Evolutionary conservation across 192 early-diverging fungal species (phyloP).

Genomic region (Backusella mclennaniae): DNA sequence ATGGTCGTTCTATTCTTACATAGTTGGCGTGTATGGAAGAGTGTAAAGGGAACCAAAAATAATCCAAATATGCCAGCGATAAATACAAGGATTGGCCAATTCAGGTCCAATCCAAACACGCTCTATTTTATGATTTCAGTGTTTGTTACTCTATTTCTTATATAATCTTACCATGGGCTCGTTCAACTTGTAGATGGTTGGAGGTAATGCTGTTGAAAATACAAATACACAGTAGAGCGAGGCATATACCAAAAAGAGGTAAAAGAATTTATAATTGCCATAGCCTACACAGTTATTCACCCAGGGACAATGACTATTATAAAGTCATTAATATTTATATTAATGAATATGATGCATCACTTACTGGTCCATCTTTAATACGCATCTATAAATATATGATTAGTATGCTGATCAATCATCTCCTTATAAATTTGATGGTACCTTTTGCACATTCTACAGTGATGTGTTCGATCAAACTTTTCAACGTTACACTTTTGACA

Average conservation of each 20-base stretch:
- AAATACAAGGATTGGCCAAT: slow-evolving; percentile 38
- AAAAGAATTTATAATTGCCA: slow-evolving; percentile 47
- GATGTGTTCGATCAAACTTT: slow-evolving; percentile 37
- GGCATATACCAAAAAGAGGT: slow-evolving; percentile 45
- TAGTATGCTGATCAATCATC: too few relatives aligned
- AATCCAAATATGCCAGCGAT: slow-evolving; percentile 45
- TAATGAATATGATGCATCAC: neutral
- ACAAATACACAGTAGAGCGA: slow-evolving; percentile 37
- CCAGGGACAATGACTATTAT: slow-evolving; percentile 38
- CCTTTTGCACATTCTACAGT: slow-evolving; percentile 37
- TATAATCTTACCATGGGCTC: slow-evolving; percentile 20
- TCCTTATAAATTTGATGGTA: neutral
- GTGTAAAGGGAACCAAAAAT: slow-evolving; percentile 48
- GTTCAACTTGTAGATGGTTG: slow-evolving; percentile 20
- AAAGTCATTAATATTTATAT: too few relatives aligned
- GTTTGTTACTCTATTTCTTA: neutral
- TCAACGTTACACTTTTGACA: slow-evolving; percentile 37
- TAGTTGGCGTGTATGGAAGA: slow-evolving; percentile 46
- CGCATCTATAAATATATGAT: slow-evolving; percentile 12
- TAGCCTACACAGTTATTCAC: slow-evolving; percentile 40
- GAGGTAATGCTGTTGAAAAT: slow-evolving; percentile 40
- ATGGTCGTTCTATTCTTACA: slow-evolving; percentile 56
- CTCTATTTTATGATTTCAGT: slow-evolving; percentile 13
- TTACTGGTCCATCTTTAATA: slow-evolving; percentile 44
- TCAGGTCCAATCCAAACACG: slow-evolving; percentile 34